Base-by-base conservation (phyloP, 2,329 filamentous ascomycete species). In the Calonectria leucothoes region DNA sequence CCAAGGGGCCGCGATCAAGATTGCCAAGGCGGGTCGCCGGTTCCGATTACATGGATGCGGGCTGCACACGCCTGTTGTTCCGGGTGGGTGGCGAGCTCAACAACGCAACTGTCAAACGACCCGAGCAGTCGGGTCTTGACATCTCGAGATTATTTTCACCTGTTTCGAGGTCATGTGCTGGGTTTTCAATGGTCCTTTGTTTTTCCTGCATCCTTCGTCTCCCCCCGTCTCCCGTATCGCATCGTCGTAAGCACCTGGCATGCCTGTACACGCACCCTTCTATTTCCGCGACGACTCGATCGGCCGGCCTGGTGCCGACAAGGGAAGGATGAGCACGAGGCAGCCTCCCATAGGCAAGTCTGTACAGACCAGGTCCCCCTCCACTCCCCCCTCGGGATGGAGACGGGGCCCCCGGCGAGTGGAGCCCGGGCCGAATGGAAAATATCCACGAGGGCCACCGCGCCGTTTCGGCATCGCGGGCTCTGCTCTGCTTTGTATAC, bases 401-500 rank as follows among this genome's bases (percentile, higher is more conserved):
- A 37, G 33, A 23, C 23, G 23, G 29, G 39, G 12, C 25, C 35
- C 63, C 48, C 39, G 48, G 25, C 35, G 14, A 29, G 37, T 65
- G 68, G 68, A 51, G 35, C 10, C 49, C 69, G 69, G 69, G 69
- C 69, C 69, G 69, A 71, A 71, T 71, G 51, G 39, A 61, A 68
- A 37, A 61, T 61, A 42, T 29, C 45, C 45, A 49, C 31, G 35
- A n/a, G 39, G 66, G 23, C 23, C 66, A n/a, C n/a, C n/a, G n/a
- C 66, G 55, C 39, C 52, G 37, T n/a, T 48, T 69, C 33, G 66
- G 52, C 39, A 48, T 39, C 52, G 52, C 35, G 65, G 51, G 52
- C 15, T 25, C 17, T n/a, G 1, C 20, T n/a, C 27, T 33, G 12
- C 17, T 25, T 49, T 25, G 27, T 25, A n/a, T 49, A 23, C 37